Percentiles rank a stretch among this genome's conserved stretches.
Conservation (phyloP, 805 yeast species). For the Candida odintsovae region DNA sequence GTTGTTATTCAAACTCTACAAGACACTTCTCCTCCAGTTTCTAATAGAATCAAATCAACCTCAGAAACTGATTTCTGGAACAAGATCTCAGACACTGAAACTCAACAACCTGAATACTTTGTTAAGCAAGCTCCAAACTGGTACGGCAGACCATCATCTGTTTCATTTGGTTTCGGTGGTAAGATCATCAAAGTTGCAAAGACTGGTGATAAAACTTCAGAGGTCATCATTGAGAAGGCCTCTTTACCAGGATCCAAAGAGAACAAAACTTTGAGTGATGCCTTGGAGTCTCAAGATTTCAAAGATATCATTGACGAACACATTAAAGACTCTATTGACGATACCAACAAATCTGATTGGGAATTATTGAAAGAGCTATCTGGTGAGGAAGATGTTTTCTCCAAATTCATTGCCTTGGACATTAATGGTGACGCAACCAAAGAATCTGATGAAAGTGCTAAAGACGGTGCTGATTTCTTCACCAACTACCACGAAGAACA, state of each 20-base stretch:
- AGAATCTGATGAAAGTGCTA: conserved; percentile 17
- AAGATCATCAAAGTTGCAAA: conserved; percentile 57
- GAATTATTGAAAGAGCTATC: conserved; percentile 47
- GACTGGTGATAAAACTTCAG: conserved; percentile 35
- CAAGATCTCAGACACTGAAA: conserved; percentile 58
- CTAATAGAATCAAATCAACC: conserved; percentile 35
- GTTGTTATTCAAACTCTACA: conserved; percentile 80
- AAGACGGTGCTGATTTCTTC: conserved; percentile 32
- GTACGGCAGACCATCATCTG: conserved; percentile 71
- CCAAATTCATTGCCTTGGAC: conserved; percentile 32
- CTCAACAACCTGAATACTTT: conserved; percentile 67
- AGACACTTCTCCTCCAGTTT: conserved; percentile 63
- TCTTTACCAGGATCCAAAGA: conserved; percentile 29
- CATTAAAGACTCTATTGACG: conserved; percentile 33
- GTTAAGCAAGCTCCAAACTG: conserved; percentile 83
- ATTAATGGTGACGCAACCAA: conserved; percentile 27
- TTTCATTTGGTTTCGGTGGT: conserved; percentile 91
- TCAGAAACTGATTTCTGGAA: conserved; percentile 85
- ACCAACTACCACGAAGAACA: conserved; percentile 26
- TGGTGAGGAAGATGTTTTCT: conserved; percentile 47
- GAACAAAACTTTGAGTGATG: conserved; percentile 42
- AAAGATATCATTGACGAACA: conserved; percentile 50
- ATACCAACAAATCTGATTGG: conserved; percentile 58
- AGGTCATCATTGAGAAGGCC: conserved; percentile 38
- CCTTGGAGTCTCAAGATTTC: conserved; percentile 53